Conservation (phyloP, 176 grass and related monocot genomes). For the Microstegium vimineum region DNA sequence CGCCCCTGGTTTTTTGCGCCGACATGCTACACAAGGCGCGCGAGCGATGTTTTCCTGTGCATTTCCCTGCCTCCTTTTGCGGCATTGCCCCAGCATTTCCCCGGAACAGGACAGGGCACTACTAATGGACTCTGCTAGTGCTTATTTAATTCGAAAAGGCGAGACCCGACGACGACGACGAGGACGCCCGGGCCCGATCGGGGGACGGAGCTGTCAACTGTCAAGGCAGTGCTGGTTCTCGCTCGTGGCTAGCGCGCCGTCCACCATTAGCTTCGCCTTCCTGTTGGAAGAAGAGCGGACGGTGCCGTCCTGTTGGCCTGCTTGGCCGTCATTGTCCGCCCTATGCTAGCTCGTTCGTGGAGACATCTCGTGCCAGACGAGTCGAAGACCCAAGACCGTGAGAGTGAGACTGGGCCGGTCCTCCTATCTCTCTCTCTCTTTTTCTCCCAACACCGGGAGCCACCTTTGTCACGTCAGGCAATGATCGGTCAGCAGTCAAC, state of each 20-base stretch:
- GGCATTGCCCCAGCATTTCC: neutral
- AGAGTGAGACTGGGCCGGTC: neutral
- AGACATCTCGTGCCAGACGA: neutral
- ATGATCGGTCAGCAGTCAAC: neutral
- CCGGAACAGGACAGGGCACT: too few species aligned
- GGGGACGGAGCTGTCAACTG: too few species aligned
- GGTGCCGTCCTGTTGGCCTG: neutral
- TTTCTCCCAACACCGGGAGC: neutral
- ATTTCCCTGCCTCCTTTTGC: neutral
- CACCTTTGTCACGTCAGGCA: neutral
- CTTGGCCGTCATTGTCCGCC: neutral
- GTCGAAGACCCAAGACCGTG: neutral
- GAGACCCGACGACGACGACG: neutral
- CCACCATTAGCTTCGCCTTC: neutral
- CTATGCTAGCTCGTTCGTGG: neutral
- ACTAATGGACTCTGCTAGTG: neutral
- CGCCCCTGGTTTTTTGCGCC: slow-evolving; percentile 1
- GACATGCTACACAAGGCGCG: too few species aligned
- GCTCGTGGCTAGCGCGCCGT: neutral
- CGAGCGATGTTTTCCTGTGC: neutral
- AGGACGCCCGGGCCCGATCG: too few species aligned
- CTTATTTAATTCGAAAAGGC: neutral
- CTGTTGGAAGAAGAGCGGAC: neutral
- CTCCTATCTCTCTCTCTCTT: too few species aligned
- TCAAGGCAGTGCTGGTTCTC: neutral